Base-by-base conservation (phyloP, 305 asterid genomes). In the Salvia sclarea region DNA sequence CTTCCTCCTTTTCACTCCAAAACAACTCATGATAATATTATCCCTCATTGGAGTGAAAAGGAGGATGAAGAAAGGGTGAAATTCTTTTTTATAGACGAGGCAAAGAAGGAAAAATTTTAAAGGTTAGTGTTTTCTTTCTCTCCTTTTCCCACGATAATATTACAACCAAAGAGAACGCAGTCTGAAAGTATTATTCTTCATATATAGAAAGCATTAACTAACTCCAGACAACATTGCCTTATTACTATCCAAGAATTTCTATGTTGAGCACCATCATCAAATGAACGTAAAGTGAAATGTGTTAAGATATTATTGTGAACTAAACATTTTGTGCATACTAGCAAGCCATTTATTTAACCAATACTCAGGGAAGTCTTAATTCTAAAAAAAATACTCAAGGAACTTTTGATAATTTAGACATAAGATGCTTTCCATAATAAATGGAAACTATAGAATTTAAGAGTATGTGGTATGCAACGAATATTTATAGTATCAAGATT, bases 231-330 rank as follows among this genome's bases (percentile, higher is more conserved):
- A 9, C 18, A 24, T 16, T 9, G 31, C 5, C 41, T 31, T 30
- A 17, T 53, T 12, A 17, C 22, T 16, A 43, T 21, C 12, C 7
- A 17, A 4, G 24, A 59, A 10, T 41, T 43, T 14, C 20, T 41
- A 10, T 56, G 8, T 9, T 68, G 20, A 37, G 63, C 30, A 50
- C 16, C 45, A 28, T 45, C 45, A 21, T 18, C 52, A 48, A 38
- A 22, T 47, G 61, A 47, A 48, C 13, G n/a, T n/a, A n/a, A 54
- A 31, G 60, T 17, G 64, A 74, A 68, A 43, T 45, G 49, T 30
- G 38, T 17, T 40, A 37, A 69, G 55, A 28, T 33, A 31, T 54
- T 56, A 12, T 66, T 37, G 16, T 59, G 58, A 43, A 22, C 64
- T 47, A 48, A 13, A 53, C 47, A 4, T 44, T 58, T 60, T 17